Evolutionary conservation across 2,329 filamentous ascomycete genomes (phyloP).

Genomic region (Diplodia intermedia): DNA sequence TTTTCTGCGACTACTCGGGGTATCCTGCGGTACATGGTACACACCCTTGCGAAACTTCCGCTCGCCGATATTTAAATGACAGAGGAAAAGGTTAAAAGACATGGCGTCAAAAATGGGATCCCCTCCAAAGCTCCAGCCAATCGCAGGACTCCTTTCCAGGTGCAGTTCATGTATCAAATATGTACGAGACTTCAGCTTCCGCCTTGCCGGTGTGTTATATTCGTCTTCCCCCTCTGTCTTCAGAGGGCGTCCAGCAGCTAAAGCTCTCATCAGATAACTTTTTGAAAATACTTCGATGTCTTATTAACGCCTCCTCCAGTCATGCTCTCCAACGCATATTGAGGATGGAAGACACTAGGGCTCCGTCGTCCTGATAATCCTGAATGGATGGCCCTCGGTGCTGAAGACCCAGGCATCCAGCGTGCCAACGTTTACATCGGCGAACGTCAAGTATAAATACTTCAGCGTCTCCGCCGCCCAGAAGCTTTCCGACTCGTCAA

Average conservation of each 20-base stretch:
- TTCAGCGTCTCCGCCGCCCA: conserved; percentile 52
- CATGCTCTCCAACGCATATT: not conserved
- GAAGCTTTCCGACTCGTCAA: conserved; percentile 50
- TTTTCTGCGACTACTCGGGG: conserved; percentile 17
- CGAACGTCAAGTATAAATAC: conserved; percentile 51
- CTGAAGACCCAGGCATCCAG: conserved; percentile 54
- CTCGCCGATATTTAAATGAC: not conserved
- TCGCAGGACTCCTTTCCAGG: conserved; percentile 3
- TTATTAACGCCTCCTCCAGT: not conserved
- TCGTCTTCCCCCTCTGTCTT: not conserved
- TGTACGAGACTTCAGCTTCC: conserved; percentile 1
- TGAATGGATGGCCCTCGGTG: conserved; percentile 52
- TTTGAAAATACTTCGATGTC: not conserved
- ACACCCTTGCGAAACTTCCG: not conserved
- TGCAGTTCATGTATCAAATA: conserved; percentile 6
- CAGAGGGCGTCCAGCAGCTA: not conserved
- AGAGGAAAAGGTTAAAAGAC: not conserved
- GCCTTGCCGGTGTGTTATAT: not conserved
- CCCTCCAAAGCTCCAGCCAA: not conserved
- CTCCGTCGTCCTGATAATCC: conserved; percentile 43
- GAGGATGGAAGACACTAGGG: not conserved
- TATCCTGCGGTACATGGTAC: conserved; percentile 19
- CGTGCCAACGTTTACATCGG: conserved; percentile 45
- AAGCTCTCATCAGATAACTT: not conserved
- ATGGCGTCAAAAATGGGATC: not conserved